These are phyloP conservation scores for Hypoxylon fragiforme DNA, from an alignment of 495 filamentous ascomycete species.

Conservation along the genomic window DNA sequence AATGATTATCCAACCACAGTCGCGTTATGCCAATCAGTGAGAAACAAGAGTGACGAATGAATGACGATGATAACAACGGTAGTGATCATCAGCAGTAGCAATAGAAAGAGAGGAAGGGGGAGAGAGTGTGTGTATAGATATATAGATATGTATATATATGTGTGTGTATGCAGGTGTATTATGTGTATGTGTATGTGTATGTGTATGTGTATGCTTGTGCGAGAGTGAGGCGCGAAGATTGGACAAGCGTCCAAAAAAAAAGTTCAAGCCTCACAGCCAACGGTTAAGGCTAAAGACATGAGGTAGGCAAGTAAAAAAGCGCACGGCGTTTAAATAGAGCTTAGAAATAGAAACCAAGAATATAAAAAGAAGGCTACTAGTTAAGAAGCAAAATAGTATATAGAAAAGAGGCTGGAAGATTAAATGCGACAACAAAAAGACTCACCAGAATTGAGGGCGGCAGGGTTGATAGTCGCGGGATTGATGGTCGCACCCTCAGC, in stretches of 20 bases:
- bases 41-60: constrained; percentile 28
- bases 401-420: constrained; percentile 22
- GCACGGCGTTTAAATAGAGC: no score
- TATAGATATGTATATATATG: background rate
- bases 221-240: background rate
- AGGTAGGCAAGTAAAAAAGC: no score
- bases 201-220: background rate
- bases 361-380: no score
- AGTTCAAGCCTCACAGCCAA: constrained; percentile 10
- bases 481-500: constrained; percentile 61
- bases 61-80: constrained; percentile 32
- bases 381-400: no score
- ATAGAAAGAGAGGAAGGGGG: constrained; percentile 1
- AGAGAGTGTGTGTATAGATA: background rate
- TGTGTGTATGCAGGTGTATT: no score
- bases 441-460: constrained; percentile 58
- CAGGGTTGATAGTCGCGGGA: constrained; percentile 58
- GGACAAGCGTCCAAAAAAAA: constrained; percentile 1
- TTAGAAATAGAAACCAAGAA: no score
- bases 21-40: constrained; percentile 32
- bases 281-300: background rate
- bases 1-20: constrained; percentile 18
- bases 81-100: constrained; percentile 27
- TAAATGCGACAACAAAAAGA: constrained; percentile 26
- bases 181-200: background rate